phyloP scores from a whole-genome alignment of 2,329 filamentous ascomycete genomes.

The Cercospora nicotianae region DNA sequence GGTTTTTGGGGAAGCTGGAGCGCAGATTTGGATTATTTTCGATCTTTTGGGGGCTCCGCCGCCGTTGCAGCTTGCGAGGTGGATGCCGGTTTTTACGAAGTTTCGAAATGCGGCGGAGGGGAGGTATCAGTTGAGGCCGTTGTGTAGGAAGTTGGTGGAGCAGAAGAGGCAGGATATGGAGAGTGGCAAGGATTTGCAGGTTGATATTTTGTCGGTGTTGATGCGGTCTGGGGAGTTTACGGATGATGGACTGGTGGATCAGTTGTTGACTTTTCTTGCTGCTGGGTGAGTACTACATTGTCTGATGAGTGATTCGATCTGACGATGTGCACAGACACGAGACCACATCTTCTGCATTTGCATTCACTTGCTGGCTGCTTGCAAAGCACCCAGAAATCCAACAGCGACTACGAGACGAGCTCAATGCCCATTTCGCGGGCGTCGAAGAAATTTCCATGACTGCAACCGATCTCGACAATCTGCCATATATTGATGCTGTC shows the following conservation, averaged over 20 bases:
- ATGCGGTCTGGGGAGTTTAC: conserved; percentile 55
- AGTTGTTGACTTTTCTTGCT: conserved; percentile 57
- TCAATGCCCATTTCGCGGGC: conserved; percentile 42
- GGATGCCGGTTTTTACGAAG: conserved; percentile 5
- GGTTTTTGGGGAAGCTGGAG: neutral
- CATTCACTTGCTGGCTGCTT: conserved; percentile 72
- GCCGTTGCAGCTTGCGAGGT: conserved; percentile 1
- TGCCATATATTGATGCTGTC: conserved; percentile 75
- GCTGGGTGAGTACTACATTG: conserved; percentile 38
- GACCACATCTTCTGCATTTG: conserved; percentile 71
- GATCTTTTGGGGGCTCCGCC: neutral
- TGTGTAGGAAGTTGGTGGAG: conserved; percentile 2
- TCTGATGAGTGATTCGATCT: neutral
- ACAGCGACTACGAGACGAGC: conserved; percentile 47
- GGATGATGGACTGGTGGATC: conserved; percentile 53
- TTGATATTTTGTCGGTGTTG: conserved; percentile 50
- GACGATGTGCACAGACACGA: conserved; percentile 54
- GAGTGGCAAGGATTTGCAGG: conserved; percentile 32
- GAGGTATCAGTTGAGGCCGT: conserved; percentile 7
- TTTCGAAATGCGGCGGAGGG: conserved; percentile 8
- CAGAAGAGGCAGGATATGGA: conserved; percentile 41
- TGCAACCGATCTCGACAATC: conserved; percentile 60
- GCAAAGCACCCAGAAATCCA: conserved; percentile 54
- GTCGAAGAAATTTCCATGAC: conserved; percentile 44
- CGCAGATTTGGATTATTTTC: conserved; percentile 2